phyloP scores from a whole-genome alignment of 2,329 filamentous ascomycete species.

The Cladosporium cucumerinum region DNA sequence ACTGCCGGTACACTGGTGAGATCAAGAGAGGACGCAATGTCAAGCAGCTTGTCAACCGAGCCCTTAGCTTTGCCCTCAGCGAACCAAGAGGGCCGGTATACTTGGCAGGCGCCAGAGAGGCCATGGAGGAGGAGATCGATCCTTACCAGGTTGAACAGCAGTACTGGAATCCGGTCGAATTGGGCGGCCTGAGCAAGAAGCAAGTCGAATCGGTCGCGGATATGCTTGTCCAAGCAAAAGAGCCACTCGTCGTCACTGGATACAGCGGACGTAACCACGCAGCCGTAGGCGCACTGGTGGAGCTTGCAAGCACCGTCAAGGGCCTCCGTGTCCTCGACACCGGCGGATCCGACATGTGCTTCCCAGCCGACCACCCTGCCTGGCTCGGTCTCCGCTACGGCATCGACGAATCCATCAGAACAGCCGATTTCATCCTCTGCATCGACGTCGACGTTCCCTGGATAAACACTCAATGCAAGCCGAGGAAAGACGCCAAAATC shows the following conservation, averaged over 20 bases:
- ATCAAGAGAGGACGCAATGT: slow-evolving; percentile 81
- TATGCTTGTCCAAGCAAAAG: slow-evolving; percentile 60
- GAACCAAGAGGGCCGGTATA: slow-evolving; percentile 79
- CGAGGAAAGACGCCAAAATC: slow-evolving; percentile 55
- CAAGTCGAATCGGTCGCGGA: slow-evolving; percentile 60
- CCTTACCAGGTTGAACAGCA: slow-evolving; percentile 66
- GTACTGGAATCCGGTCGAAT: slow-evolving; percentile 67
- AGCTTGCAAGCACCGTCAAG: slow-evolving; percentile 64
- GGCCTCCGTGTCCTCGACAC: slow-evolving; percentile 71
- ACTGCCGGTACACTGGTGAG: slow-evolving; percentile 79
- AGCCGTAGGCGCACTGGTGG: slow-evolving; percentile 59
- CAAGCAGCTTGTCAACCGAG: slow-evolving; percentile 85
- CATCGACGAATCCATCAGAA: slow-evolving; percentile 66
- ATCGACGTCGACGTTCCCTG: slow-evolving; percentile 89
- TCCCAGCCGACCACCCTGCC: slow-evolving; percentile 64
- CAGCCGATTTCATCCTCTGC: slow-evolving; percentile 80
- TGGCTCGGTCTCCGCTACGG: slow-evolving; percentile 67
- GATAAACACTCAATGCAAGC: slow-evolving; percentile 74
- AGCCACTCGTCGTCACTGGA: slow-evolving; percentile 68
- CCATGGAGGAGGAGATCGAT: slow-evolving; percentile 80
- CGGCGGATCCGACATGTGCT: slow-evolving; percentile 77
- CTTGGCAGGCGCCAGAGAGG: slow-evolving; percentile 71
- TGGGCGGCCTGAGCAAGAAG: slow-evolving; percentile 57
- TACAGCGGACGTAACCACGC: slow-evolving; percentile 68
- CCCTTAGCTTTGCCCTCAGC: slow-evolving; percentile 74